Base-by-base conservation (phyloP, 495 filamentous ascomycete species). In the Neurospora cerealis region DNA sequence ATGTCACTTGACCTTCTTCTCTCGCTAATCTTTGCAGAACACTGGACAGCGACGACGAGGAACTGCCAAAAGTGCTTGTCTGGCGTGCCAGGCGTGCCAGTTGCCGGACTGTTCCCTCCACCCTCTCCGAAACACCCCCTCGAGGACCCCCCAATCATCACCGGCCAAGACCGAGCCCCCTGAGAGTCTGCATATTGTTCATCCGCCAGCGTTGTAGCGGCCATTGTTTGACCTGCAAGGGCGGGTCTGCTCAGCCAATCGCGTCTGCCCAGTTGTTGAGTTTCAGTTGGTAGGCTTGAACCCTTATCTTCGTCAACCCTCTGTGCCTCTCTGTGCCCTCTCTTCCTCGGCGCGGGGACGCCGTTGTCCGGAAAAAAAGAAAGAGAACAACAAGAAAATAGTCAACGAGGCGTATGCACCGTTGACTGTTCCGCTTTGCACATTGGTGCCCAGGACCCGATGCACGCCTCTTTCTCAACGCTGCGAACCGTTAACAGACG, bases 211-310 rank as follows among this genome's bases (percentile, higher is more conserved):
- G 75, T 80, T 73, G 74, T 70, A 79, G 76, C 75, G 69, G 46
- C 36, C 72, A 71, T 69, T 73, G 75, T 77, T 78, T 41, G 73
- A 54, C n/a, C 78, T 78, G 74, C 77, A 77, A 78, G 75, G 77
- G 75, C 46, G 66, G 70, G 60, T 70, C 13, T 37, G 48, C 69
- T 21, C 69, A 73, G 32, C 79, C 77, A 79, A 80, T 79, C 77
- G 79, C 32, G 37, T 38, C 72, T 21, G 13, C 70, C 24, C 54
- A 54, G 70, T 39, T 48, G 38, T 70, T 62, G 54, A 34, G 73
- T 76, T 76, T 73, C 73, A 75, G 76, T 72, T 77, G 69, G 40
- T 66, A 66, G 54, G 54, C 28, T 66, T 36, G 13, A 66, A 66
- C 54, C 54, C 54, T 15, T 28, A 66, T 66, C 54, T 66, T 66